Conservation (phyloP, 2,329 filamentous ascomycete species). For the Penicillium sp. region DNA sequence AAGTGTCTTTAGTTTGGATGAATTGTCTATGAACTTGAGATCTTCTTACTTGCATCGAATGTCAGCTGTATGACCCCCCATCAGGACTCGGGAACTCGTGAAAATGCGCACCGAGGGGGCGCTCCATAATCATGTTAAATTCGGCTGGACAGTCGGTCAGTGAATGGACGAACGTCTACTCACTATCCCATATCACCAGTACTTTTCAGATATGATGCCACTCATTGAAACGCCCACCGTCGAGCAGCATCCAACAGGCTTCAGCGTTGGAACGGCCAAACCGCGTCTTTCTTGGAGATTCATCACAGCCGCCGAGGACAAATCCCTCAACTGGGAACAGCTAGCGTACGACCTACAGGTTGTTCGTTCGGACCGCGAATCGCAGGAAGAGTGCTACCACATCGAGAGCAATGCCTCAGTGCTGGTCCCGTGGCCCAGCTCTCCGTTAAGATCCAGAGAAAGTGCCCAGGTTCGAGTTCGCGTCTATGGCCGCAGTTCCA, state of each 20-base stretch:
- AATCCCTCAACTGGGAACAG: slow-evolving; percentile 29
- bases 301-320: slow-evolving; percentile 6
- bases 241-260: slow-evolving; percentile 23
- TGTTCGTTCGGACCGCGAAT: neutral
- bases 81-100: neutral
- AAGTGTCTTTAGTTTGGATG: neutral
- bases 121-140: neutral
- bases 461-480: neutral
- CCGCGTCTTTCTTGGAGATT: slow-evolving; percentile 36
- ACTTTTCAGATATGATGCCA: neutral
- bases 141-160: neutral
- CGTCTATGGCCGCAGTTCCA: slow-evolving; percentile 15
- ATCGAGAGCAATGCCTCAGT: slow-evolving; percentile 7
- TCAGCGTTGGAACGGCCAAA: slow-evolving; percentile 24
- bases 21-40: neutral
- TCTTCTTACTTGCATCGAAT: neutral
- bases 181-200: neutral
- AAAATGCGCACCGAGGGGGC: neutral
- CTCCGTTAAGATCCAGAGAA: neutral
- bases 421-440: neutral
- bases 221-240: neutral
- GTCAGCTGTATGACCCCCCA: neutral
- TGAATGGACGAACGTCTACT: neutral
- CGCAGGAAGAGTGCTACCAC: slow-evolving; percentile 12
- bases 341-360: slow-evolving; percentile 32